Base-by-base conservation (phyloP, 345 rosid genomes). In the Brassica incana region DNA sequence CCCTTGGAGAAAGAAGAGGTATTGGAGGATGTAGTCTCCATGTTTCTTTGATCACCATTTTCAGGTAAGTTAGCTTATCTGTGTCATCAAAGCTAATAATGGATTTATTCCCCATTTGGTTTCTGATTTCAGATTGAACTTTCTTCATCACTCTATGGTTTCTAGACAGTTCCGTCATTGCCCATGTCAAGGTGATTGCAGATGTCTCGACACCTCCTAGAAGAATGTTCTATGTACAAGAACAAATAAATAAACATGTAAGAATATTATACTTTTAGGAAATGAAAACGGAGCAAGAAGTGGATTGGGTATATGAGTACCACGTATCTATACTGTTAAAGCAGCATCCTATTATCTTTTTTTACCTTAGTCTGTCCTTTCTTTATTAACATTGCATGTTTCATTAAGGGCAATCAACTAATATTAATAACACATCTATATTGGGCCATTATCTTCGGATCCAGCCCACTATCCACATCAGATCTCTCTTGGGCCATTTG, bases 11-110 rank as follows among this genome's bases (percentile, higher is more conserved):
- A 8, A 65, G 69, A 35, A 65, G 69, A 65, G 69, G 69, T 65
- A 16, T 7, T 35, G 69, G 48, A 65, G 69, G 69, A 65, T 65
- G 69, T 35, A 65, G 29, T 8, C 69, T 35, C 69, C 69, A 65
- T 65, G 50, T 36, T 65, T 65, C 69, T 65, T 65, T 65, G 69
- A 65, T 16, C 50, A 65, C 69, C 69, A 35, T 65, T 65, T 65
- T 65, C 48, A 65, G 8, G 69, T 65, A 65, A 1, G 20, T 4
- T 8, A 65, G 69, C 50, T 65, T 30, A 14, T 32, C 69, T 16
- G 45, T 33, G 25, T 65, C 69, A 15, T 65, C 45, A 20, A 65
- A 33, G 69, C 69, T 64, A 15, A 64, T 33, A 9, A 33, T 64
- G 23, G 68, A 6, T 33, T 15, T 64, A 1, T 15, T 64, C 10